Conservation (phyloP, 768 basidiomycete species). For the Lepiota brunneoincarnata region DNA sequence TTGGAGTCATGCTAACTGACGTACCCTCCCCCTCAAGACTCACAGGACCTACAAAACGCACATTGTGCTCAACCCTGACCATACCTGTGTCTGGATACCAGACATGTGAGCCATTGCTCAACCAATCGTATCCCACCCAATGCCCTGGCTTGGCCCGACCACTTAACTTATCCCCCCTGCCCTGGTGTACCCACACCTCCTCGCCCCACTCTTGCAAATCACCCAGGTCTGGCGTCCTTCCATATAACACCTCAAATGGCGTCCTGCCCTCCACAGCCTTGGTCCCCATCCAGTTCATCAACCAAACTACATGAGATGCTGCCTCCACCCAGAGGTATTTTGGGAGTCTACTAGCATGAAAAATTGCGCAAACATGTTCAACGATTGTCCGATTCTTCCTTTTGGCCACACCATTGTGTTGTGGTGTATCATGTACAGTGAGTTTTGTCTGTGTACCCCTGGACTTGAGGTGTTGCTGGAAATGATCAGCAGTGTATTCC, state of each 20-base stretch:
- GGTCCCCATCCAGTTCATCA: too few relatives aligned
- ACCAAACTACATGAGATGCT: too few relatives aligned
- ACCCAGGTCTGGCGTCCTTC: too few relatives aligned
- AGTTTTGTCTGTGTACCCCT: conserved; percentile 30
- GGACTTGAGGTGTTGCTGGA: conserved; percentile 22
- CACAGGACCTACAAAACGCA: conserved; percentile 14
- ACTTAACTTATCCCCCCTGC: too few relatives aligned
- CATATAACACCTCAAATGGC: too few relatives aligned
- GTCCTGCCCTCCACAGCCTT: too few relatives aligned
- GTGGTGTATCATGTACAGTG: too few relatives aligned
- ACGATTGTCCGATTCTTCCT: conserved; percentile 5
- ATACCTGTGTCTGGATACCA: conserved; percentile 28
- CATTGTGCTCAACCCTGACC: conserved; percentile 29
- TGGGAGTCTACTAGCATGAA: too few relatives aligned
- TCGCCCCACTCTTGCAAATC: too few relatives aligned
- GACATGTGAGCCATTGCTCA: conserved; percentile 23
- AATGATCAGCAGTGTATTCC: conserved; percentile 9
- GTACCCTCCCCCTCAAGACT: conserved; percentile 11
- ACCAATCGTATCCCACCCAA: conserved; percentile 33
- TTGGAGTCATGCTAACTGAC: conserved; percentile 4
- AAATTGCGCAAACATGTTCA: conserved; percentile 2
- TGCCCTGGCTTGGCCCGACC: conserved; percentile 20
- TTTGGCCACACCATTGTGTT: conserved; percentile 39
- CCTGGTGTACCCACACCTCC: too few relatives aligned
- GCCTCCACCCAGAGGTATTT: too few relatives aligned